Conservation (phyloP, 1,284 basidiomycete species). For the Irpex sp. region DNA sequence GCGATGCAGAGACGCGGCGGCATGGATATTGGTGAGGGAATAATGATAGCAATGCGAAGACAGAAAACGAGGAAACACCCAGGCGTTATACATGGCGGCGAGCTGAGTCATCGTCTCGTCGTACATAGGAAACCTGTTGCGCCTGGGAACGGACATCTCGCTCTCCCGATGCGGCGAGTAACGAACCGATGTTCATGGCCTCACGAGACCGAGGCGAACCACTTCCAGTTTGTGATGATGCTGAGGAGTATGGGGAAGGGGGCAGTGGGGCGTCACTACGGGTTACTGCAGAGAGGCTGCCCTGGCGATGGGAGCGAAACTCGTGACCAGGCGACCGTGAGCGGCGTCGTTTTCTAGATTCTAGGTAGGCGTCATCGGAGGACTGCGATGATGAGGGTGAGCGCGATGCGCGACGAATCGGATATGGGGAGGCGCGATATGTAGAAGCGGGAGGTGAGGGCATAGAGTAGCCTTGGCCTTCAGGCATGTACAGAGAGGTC, state of each 20-base stretch:
- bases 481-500: slow-evolving; percentile 16
- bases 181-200: slow-evolving; percentile 31
- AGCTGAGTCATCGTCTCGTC: not conserved
- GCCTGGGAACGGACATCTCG: not conserved
- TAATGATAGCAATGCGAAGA: slow-evolving; percentile 1
- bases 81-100: not conserved
- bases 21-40: not conserved
- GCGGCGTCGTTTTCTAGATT: slow-evolving; percentile 27
- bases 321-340: slow-evolving; percentile 23
- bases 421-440: slow-evolving; percentile 22
- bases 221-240: slow-evolving; percentile 25
- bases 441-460: slow-evolving; percentile 26
- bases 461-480: slow-evolving; percentile 20
- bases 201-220: slow-evolving; percentile 30
- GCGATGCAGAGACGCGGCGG: not conserved
- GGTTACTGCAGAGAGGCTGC: slow-evolving; percentile 2
- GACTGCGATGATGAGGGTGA: slow-evolving; percentile 17
- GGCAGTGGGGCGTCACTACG: slow-evolving; percentile 21
- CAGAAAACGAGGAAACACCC: not conserved
- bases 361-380: slow-evolving; percentile 8
- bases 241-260: slow-evolving; percentile 26
- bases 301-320: slow-evolving; percentile 11
- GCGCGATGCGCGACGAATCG: slow-evolving; percentile 18
- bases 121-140: not conserved
- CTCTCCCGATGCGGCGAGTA: slow-evolving; percentile 41